Base-by-base conservation (phyloP, 2,329 filamentous ascomycete species). In the Stachybotrys chartarum region DNA sequence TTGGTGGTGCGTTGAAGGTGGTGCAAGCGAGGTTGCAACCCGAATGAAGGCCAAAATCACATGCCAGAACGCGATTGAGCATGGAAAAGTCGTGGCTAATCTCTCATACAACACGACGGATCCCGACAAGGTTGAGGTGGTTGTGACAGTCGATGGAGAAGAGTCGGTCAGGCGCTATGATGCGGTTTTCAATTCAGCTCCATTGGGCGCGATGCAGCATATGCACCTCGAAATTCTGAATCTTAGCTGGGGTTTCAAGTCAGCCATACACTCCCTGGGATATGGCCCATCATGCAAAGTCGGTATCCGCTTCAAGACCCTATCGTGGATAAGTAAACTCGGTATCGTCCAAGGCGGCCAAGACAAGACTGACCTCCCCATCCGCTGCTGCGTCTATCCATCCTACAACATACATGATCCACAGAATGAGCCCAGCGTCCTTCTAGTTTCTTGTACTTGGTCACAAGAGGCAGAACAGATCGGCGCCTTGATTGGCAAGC, bases 301-400 rank as follows among this genome's bases (percentile, higher is more conserved):
- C 1, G 68, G 56, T 0, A 60, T 70, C 24, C 71, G 69, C 44
- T 76, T 75, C 54, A 63, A 66, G 51, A 59, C 61, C 0, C 57
- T 66, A 1, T 70, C 65, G 66, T 65, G 61, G 61, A 56, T 60
- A 17, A 7, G 55, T 6, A 39, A 30, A 0, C 59, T 60, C 14
- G 49, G 54, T 1, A 63, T 63, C 6, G 54, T 12, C 0, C 12
- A 56, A 0, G 62, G 60, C 0, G 62, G 62, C 0, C 39, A 60
- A 0, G 47, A 51, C 3, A 57, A 53, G 6, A 62, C 68, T 5
- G 67, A 70, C 39, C 60, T 70, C 1, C 67, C 67, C 0, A 62
- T 70, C 10, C 64, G 67, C 0, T 63, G 65, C 24, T 68, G 63
- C 1, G 68, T 70, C 1, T 70, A 70, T 42, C 68, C 67, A 0